Base-by-base conservation (phyloP, 345 rosid genomes). In the Odontarrhena argentea region DNA sequence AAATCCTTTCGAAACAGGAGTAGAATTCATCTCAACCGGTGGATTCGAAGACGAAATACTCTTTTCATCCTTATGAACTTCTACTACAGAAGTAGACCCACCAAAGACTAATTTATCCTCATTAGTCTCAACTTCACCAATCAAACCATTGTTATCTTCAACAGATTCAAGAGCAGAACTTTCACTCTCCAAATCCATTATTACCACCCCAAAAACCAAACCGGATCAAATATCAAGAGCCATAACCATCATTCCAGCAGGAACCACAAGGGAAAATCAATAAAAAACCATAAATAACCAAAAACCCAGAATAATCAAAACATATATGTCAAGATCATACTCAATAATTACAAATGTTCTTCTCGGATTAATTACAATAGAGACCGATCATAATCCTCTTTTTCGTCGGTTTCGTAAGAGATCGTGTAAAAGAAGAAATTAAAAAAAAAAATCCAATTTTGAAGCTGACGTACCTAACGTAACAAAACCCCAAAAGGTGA, bases 211-310 rank as follows among this genome's bases (percentile, higher is more conserved):
- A 28, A 3, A 4, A 28, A 28, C 59, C 52, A 60, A 50, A 68
- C 47, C 28, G 63, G 84, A 82, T 82, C 86, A 81, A 61, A 79
- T 87, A 82, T 76, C 80, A 79, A 79, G 79, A 85, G 59, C 68
- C 71, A 50, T 49, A 80, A 73, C 84, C 63, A 71, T 63, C 83
- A 83, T 86, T 81, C 86, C 87, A 81, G 79, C 68, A 70, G 72
- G 63, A 73, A 70, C 60, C 55, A 71, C 10, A 37, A 28, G 48
- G 63, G 36, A 73, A 70, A 75, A 74, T 70, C 65, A 74, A 64
- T 49, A 55, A 37, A 63, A 9, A 14, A 58, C 9, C 36, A 42
- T 18, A 65, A 12, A 56, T 11, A 58, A 74, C 76, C 76, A 75
- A 80, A 48, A 74, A 59, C 49, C 46, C 32, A 68, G 40, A 45